Conservation (phyloP, 176 grass and related monocot genomes). For the Triticum monococcum region DNA sequence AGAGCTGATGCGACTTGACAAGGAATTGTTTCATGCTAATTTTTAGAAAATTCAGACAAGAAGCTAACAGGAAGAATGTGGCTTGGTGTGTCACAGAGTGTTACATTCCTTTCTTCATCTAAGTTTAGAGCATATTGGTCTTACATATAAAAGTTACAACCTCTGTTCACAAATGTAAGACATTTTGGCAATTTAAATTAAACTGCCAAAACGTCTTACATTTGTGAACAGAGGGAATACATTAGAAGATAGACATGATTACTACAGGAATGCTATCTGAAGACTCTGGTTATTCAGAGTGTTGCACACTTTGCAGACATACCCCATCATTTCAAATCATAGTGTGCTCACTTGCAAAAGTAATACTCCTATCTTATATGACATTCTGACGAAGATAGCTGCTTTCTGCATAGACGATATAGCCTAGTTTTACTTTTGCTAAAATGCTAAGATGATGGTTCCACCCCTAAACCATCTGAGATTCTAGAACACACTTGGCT, state of each 20-base stretch:
- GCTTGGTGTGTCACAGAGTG: not conserved
- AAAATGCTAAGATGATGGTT: not conserved
- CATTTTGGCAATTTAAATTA: no score
- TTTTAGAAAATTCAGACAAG: not conserved
- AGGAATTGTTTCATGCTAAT: conserved; percentile 11
- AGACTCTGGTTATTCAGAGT: not conserved
- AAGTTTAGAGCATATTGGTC: not conserved
- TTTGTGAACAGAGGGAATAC: not conserved
- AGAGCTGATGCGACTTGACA: not conserved
- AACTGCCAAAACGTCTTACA: no score
- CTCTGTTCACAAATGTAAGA: no score
- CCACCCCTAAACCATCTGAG: not conserved
- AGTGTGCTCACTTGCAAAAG: not conserved
- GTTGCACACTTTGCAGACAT: not conserved
- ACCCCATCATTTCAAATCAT: conserved; percentile 2
- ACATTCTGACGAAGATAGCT: not conserved
- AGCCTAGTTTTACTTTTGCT: not conserved
- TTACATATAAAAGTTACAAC: not conserved
- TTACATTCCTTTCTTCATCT: no score
- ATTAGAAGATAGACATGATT: not conserved
- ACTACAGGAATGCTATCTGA: not conserved
- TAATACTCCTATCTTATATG: not conserved
- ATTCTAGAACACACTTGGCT: not conserved
- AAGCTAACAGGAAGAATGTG: conserved; percentile 7
- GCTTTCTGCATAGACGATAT: not conserved